These are phyloP conservation scores for Crithidia bombi DNA, from an alignment of 208 protist species.

Conservation along the genomic window DNA sequence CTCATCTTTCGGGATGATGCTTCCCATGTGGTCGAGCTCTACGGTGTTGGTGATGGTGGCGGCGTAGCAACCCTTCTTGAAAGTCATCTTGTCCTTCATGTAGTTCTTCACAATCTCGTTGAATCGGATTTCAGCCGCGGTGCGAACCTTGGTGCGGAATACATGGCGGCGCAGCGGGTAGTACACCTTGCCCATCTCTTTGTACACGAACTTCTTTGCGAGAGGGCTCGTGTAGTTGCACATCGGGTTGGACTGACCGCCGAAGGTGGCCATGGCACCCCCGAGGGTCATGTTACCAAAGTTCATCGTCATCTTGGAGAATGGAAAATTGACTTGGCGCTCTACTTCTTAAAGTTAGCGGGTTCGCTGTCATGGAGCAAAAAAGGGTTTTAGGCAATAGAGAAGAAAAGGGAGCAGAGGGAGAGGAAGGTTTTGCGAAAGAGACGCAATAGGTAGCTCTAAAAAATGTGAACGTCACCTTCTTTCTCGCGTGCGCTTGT, in stretches of 20 bases:
- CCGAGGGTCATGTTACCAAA: constrained; percentile 86
- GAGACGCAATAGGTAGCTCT: too few relatives aligned
- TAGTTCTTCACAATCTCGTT: constrained; percentile 88
- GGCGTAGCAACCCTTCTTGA: constrained; percentile 84
- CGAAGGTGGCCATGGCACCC: constrained; percentile 87
- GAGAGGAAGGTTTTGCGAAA: too few relatives aligned
- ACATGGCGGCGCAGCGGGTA: constrained; percentile 87
- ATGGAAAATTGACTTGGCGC: constrained; percentile 8
- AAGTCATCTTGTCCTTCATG: constrained; percentile 90
- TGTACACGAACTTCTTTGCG: constrained; percentile 91
- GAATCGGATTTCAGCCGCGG: constrained; percentile 86
- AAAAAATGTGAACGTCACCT: too few relatives aligned
- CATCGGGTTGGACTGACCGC: constrained; percentile 86
- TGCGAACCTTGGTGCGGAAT: constrained; percentile 88
- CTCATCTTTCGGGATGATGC: constrained; percentile 92
- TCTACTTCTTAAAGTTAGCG: constrained; percentile 13
- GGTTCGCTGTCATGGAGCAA: constrained; percentile 1
- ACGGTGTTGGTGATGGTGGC: constrained; percentile 88
- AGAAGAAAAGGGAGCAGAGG: too few relatives aligned
- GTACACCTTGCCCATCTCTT: constrained; percentile 84
- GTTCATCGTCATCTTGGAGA: constrained; percentile 85
- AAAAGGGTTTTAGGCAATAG: background rate
- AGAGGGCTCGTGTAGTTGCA: constrained; percentile 91
- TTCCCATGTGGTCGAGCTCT: constrained; percentile 91
- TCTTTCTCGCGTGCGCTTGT: too few relatives aligned